Evolutionary conservation across 345 rosid species (phyloP).

Genomic region (Eutrema heterophyllum): DNA sequence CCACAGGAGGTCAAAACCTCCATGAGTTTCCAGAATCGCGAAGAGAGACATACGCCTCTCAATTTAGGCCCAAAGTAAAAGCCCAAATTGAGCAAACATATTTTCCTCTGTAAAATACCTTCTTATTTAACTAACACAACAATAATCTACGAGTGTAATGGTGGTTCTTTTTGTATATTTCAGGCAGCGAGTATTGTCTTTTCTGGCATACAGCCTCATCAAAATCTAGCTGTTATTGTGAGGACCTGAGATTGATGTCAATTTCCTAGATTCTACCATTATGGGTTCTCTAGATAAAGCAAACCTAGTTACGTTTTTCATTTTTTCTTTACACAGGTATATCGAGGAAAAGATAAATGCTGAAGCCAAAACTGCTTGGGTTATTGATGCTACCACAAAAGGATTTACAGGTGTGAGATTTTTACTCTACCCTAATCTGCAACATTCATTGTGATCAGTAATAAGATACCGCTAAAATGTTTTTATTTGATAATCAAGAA

Average conservation of each 20-base stretch:
- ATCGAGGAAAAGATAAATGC: constrained; percentile 52
- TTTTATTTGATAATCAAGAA: too few species aligned
- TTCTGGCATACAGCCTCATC: constrained; percentile 79
- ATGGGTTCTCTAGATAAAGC: not conserved
- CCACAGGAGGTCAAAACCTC: not conserved
- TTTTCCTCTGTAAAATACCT: not conserved
- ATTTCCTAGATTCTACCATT: not conserved
- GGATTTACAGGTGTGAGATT: constrained; percentile 61
- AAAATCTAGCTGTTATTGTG: constrained; percentile 59
- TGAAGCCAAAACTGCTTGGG: constrained; percentile 50
- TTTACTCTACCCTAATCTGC: not conserved
- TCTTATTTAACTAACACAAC: too few species aligned
- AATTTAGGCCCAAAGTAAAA: not conserved
- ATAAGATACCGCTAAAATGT: not conserved
- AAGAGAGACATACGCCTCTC: not conserved
- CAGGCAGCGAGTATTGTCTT: constrained; percentile 74
- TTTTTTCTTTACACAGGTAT: constrained; percentile 37
- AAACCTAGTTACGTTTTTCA: not conserved
- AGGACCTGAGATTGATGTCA: constrained; percentile 12
- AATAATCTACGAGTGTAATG: not conserved
- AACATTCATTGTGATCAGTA: not conserved
- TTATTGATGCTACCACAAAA: constrained; percentile 44
- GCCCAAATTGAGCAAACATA: not conserved
- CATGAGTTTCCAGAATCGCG: not conserved
- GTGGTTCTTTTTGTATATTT: not conserved